Evolutionary conservation across 805 yeast genomes (phyloP).

Genomic region (Sugiyamaella chiloensis): DNA sequence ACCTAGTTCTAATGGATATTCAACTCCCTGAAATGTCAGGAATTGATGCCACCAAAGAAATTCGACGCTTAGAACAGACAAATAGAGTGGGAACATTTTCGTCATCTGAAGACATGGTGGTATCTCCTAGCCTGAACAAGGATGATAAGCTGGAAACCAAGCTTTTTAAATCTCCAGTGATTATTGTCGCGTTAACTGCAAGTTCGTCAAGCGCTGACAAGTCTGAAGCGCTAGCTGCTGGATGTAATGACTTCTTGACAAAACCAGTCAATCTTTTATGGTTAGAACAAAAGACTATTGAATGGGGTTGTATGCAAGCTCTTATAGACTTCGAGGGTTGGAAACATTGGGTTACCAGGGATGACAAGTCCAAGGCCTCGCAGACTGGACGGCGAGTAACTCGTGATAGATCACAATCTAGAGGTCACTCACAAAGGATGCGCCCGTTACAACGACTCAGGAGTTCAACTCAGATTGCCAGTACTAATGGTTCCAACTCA

Average conservation of each 20-base stretch:
- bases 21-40: slow-evolving; percentile 97
- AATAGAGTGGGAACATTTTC: slow-evolving; percentile 69
- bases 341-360: slow-evolving; percentile 41
- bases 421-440: neutral
- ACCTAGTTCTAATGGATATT: slow-evolving; percentile 93
- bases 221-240: slow-evolving; percentile 90
- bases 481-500: neutral
- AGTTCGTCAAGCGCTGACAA: slow-evolving; percentile 81
- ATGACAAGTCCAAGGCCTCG: neutral
- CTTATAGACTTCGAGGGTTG: slow-evolving; percentile 93
- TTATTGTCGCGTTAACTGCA: slow-evolving; percentile 95
- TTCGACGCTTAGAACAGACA: slow-evolving; percentile 74
- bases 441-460: neutral
- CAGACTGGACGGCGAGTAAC: too few relatives aligned
- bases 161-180: slow-evolving; percentile 88
- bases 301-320: slow-evolving; percentile 99
- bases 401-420: slow-evolving; percentile 5
- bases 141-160: slow-evolving; percentile 55
- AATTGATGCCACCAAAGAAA: slow-evolving; percentile 89
- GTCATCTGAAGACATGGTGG: slow-evolving; percentile 37
- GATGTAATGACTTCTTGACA: slow-evolving; percentile 94
- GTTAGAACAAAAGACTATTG: slow-evolving; percentile 84
- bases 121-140: slow-evolving; percentile 25
- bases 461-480: neutral
- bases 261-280: slow-evolving; percentile 94